Percentiles rank a stretch among this genome's conserved stretches.
phyloP scores from a whole-genome alignment of 1,284 basidiomycete species.

The Puccinia horiana region DNA sequence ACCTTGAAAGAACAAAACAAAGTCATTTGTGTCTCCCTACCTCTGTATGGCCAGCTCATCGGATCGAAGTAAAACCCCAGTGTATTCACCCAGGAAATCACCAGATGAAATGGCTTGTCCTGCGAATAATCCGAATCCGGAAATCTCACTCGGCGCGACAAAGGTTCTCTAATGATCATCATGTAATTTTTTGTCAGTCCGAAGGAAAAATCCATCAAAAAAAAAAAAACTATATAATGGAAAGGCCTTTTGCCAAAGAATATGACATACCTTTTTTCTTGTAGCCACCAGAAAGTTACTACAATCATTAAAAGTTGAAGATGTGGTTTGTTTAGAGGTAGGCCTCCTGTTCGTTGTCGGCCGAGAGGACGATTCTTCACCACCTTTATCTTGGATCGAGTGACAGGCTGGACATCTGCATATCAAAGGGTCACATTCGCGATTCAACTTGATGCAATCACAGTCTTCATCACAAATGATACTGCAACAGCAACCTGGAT shows the following conservation, averaged over 20 bases:
- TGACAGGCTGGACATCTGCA: not conserved
- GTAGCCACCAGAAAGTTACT: slow-evolving; percentile 6
- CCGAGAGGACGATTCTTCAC: not conserved
- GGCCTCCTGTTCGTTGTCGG: too few species aligned
- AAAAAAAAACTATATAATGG: not conserved
- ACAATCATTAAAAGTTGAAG: not conserved
- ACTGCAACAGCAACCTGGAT: slow-evolving; percentile 13
- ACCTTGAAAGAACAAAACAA: not conserved
- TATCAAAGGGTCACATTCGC: slow-evolving; percentile 25
- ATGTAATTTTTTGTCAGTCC: not conserved
- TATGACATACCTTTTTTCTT: slow-evolving; percentile 12
- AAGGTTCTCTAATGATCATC: slow-evolving; percentile 17
- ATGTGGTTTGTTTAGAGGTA: not conserved
- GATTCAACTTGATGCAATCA: not conserved
- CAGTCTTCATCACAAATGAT: not conserved
- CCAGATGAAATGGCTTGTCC: slow-evolving; percentile 1
- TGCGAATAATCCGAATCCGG: slow-evolving; percentile 27
- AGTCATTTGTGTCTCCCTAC: not conserved
- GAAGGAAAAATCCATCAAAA: not conserved
- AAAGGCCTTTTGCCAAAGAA: not conserved
- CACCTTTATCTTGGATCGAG: not conserved
- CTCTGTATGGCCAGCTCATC: slow-evolving; percentile 5
- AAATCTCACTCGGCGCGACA: slow-evolving; percentile 27
- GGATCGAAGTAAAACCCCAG: slow-evolving; percentile 17
- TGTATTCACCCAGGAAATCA: slow-evolving; percentile 24